Conservation (phyloP, 495 filamentous ascomycete genomes). For the Podospora sp. region DNA sequence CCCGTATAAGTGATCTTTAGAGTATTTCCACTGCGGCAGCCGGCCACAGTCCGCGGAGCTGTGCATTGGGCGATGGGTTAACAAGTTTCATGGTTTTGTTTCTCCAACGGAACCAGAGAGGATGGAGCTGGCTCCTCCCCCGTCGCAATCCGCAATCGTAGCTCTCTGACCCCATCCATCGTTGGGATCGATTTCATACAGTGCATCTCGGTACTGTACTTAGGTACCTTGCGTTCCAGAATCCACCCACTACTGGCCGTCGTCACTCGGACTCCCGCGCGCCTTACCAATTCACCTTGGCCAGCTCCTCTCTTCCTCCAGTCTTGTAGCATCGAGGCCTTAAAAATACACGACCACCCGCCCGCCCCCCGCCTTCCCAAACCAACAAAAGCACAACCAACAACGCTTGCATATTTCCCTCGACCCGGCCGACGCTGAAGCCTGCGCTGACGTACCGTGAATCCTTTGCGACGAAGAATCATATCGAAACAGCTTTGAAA, state of each 20-base stretch:
- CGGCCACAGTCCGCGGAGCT: background rate
- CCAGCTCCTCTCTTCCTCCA: background rate
- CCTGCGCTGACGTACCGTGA: background rate
- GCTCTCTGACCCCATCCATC: background rate
- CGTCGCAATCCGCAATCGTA: background rate
- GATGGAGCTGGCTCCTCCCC: background rate
- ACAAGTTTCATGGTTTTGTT: background rate
- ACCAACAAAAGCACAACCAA: slow-evolving; percentile 10
- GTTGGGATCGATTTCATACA: slow-evolving; percentile 12
- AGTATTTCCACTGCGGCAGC: background rate
- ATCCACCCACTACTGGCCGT: slow-evolving; percentile 5
- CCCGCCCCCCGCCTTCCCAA: background rate
- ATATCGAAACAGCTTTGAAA: background rate
- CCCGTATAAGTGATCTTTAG: background rate
- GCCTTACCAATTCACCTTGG: slow-evolving; percentile 8
- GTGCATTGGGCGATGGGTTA: background rate
- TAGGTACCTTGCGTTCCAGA: background rate
- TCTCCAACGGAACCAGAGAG: background rate
- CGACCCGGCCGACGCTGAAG: background rate
- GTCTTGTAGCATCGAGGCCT: slow-evolving; percentile 8
- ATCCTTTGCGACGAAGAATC: background rate
- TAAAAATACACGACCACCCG: slow-evolving; percentile 1
- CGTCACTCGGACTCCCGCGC: slow-evolving; percentile 14
- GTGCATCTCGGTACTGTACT: slow-evolving; percentile 10
- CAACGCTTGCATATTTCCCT: slow-evolving; percentile 1